Percentiles rank a stretch among this genome's conserved stretches.
Conservation (phyloP, 225 moss, liverwort and hornwort species). For the Physcomitrium patens region DNA sequence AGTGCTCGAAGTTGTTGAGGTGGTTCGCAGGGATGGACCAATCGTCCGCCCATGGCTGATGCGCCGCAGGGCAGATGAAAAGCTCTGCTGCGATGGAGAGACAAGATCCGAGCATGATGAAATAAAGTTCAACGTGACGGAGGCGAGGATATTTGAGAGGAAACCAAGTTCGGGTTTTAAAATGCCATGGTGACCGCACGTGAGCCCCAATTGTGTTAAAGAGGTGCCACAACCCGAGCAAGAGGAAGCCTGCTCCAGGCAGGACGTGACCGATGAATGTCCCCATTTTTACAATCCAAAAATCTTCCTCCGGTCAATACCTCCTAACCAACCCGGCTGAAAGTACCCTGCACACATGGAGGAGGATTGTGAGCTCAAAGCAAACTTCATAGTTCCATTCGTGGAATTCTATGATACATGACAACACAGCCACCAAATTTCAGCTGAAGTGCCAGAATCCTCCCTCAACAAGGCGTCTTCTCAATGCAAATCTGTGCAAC, state of each 20-base stretch:
- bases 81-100: conserved; percentile 85
- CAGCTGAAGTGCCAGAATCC: no score
- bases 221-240: conserved; percentile 84
- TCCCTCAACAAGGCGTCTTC: no score
- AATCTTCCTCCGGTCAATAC: background rate
- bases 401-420: no score
- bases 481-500: no score
- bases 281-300: conserved; percentile 47
- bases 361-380: background rate
- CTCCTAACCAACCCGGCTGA: background rate
- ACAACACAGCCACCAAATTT: no score
- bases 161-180: conserved; percentile 65
- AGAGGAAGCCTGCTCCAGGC: conserved; percentile 69
- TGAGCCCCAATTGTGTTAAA: conserved; percentile 55
- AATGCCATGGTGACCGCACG: conserved; percentile 61
- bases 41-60: conserved; percentile 75
- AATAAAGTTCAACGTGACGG: conserved; percentile 62
- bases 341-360: background rate
- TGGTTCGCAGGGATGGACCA: conserved; percentile 76
- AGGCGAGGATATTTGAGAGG: conserved; percentile 31
- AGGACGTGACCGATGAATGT: conserved; percentile 85
- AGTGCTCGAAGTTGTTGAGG: conserved; percentile 97
- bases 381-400: no score
- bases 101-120: conserved; percentile 51
- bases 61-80: conserved; percentile 72